Base-by-base conservation (phyloP, 1,139 yeast species). In the Saccharomycopsis phalli region DNA sequence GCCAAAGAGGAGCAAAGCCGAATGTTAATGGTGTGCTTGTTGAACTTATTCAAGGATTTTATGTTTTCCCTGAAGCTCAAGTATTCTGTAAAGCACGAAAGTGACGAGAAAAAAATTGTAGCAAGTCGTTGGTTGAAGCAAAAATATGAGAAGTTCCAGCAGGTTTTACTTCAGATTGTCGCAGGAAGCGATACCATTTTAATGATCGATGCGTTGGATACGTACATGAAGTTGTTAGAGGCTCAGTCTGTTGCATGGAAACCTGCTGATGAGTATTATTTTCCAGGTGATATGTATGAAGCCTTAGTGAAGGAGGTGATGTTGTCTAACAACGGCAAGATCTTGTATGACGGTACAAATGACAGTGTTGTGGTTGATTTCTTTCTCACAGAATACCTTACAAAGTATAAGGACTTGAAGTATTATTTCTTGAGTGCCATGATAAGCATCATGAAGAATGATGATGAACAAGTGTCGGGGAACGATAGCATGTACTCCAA, bases 41-140 rank as follows among this genome's bases (percentile, higher is more conserved):
- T 64, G 52, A 72, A 73, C 49, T 57, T 74, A 4, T 86, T 83
- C 58, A 74, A 73, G 45, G 64, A 66, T 40, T 57, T 84, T 34
- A 65, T 78, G 43, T 62, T 65, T 33, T 61, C 67, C 8, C 72
- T 73, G 2, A 64, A 67, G 38, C 59, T 84, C 14, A 53, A 54
- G 34, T 48, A 50, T 2, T 47, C 51, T 29, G 52, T 52, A 17
- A 58, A 59, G 27, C 62, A 65, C 35, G 56, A 62, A 13, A 56
- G 56, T 16, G 71, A 69, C 46, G 74, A 68, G 13, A 70, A 74
- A 48, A 64, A 67, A 45, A 54, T 60, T 33, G 56, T 70, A 26
- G 66, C 74, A 20, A 68, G 66, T 31, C 70, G 69, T 51, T 84
- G 95, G 94, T 59, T 84, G 30, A 63, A 65, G 41, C 71, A 69